Evolutionary conservation across 2,329 filamentous ascomycete species (phyloP).

Genomic region (Neobulgaria alba): DNA sequence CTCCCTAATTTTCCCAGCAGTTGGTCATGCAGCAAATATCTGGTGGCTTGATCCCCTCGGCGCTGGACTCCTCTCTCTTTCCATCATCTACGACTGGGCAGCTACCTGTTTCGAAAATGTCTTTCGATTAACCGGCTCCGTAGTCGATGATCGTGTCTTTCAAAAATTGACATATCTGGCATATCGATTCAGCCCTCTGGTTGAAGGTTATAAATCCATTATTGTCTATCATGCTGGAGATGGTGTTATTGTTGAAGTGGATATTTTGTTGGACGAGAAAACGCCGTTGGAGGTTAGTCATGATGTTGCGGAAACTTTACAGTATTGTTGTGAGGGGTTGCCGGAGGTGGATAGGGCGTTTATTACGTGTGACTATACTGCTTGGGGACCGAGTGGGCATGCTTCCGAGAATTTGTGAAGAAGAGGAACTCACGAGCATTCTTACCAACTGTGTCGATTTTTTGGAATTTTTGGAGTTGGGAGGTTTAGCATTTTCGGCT

Average conservation of each 20-base stretch:
- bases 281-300: slow-evolving; percentile 41
- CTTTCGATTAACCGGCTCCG: slow-evolving; percentile 45
- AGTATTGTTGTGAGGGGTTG: slow-evolving; percentile 47
- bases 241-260: slow-evolving; percentile 51
- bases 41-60: slow-evolving; percentile 59
- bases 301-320: slow-evolving; percentile 51
- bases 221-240: slow-evolving; percentile 51
- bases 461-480: too few species aligned
- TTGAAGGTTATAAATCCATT: slow-evolving; percentile 41
- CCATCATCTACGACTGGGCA: slow-evolving; percentile 60
- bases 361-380: slow-evolving; percentile 30
- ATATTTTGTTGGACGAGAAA: slow-evolving; percentile 44
- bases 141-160: slow-evolving; percentile 37
- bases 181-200: slow-evolving; percentile 42
- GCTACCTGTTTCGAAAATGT: slow-evolving; percentile 50
- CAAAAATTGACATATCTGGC: slow-evolving; percentile 49
- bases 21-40: slow-evolving; percentile 44
- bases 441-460: too few species aligned
- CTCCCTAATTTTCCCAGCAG: slow-evolving; percentile 49
- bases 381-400: slow-evolving; percentile 20
- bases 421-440: too few species aligned
- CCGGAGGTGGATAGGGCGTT: slow-evolving; percentile 30
- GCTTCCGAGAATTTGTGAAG: slow-evolving; percentile 15
- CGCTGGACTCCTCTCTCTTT: slow-evolving; percentile 51
- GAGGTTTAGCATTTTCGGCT: too few species aligned